phyloP scores from a whole-genome alignment of 345 rosid genomes.

The Rhizophora apiculata region DNA sequence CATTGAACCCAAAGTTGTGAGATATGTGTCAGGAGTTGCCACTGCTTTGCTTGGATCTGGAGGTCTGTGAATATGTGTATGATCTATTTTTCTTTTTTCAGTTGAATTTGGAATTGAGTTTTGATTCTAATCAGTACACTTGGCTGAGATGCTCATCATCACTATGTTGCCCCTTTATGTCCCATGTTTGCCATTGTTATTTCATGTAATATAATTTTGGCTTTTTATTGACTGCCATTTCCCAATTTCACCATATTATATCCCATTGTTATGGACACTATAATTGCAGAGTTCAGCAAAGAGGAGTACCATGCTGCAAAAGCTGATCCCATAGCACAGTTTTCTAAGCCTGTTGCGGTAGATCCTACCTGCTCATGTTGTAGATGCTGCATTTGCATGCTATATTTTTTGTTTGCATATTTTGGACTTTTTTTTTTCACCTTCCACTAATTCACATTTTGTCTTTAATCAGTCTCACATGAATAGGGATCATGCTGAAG shows the following conservation, averaged over 20 bases:
- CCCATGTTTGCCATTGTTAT: slow-evolving; percentile 11
- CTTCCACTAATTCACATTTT: slow-evolving; percentile 2
- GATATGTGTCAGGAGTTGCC: slow-evolving; percentile 88
- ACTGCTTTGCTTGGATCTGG: slow-evolving; percentile 93
- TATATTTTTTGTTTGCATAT: not conserved
- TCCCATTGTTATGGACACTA: not conserved
- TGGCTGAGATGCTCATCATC: slow-evolving; percentile 2
- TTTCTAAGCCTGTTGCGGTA: slow-evolving; percentile 86
- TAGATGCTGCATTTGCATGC: slow-evolving; percentile 5
- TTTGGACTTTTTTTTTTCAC: not conserved
- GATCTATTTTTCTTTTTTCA: not conserved
- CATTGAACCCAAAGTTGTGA: slow-evolving; percentile 72
- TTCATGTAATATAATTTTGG: not conserved
- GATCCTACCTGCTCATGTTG: slow-evolving; percentile 14
- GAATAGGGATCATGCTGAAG: slow-evolving; percentile 93
- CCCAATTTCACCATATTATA: too few species aligned
- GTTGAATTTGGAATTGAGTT: not conserved
- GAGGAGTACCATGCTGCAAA: slow-evolving; percentile 65
- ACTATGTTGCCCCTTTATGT: not conserved
- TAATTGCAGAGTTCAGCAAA: slow-evolving; percentile 59
- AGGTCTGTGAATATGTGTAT: slow-evolving; percentile 54
- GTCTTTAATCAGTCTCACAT: slow-evolving; percentile 63
- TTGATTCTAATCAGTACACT: not conserved
- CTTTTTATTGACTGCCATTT: not conserved
- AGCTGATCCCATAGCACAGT: slow-evolving; percentile 84